Evolutionary conservation across 2,329 filamentous ascomycete species (phyloP), one percentile per base, ranked within the genome.

Genomic region (Hypoxylon sp.): DNA sequence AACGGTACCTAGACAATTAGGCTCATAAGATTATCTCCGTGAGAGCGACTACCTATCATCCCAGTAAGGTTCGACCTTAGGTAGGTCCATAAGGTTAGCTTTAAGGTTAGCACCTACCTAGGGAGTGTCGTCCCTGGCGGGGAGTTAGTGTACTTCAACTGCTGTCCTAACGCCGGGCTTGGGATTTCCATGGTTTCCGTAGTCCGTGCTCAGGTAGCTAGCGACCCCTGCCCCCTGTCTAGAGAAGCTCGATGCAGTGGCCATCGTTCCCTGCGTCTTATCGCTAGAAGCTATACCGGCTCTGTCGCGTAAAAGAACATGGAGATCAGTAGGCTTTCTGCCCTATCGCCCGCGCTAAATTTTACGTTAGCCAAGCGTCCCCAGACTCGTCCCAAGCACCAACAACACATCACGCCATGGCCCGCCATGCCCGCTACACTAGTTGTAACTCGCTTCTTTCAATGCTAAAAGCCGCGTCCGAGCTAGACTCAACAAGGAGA

Each of bases 371-470:
- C 45, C 42, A 58, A 51, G 44, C 46, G 50, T 44, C 64, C 54
- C 62, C 59, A 59, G 55, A 55, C 45, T 62, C 40, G 28, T 33
- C 36, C 42, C 44, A 61, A 40, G 55, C 26, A 46, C 62, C 58
- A 62, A 54, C 46, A 62, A 55, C 61, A 61, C 45, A 67, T 64
- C 61, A 64, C 55, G 61, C 65, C 56, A 61, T 67, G 52, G n/a
- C n/a, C n/a, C n/a, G n/a, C n/a, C n/a, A n/a, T n/a, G n/a, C n/a
- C n/a, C n/a, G n/a, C n/a, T n/a, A n/a, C n/a, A n/a, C n/a, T n/a
- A n/a, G n/a, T n/a, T n/a, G n/a, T n/a, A n/a, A n/a, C 24, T 28
- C 53, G 40, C 24, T 54, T 60, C 30, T 58, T n/a, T 42, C 16
- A 59, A 48, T 67, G 46, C 55, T 61, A 64, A 65, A 58, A 60